Percentiles rank a stretch among this genome's conserved stretches.
Evolutionary conservation across 83 land plant genomes (phyloP).

Genomic region (Thuja plicata): DNA sequence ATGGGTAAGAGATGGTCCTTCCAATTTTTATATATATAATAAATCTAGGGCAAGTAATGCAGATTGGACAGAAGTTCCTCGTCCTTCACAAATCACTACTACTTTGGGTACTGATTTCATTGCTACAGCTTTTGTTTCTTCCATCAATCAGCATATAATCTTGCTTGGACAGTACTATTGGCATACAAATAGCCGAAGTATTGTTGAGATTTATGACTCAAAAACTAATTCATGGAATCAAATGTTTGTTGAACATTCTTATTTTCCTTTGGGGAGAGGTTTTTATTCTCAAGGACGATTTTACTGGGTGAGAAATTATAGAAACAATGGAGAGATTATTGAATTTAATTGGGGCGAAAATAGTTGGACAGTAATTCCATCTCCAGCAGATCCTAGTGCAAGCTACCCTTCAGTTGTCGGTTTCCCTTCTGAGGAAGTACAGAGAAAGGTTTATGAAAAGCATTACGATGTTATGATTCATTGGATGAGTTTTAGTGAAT

Average conservation of each 20-base stretch:
- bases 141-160: background rate
- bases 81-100: background rate
- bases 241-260: background rate
- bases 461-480: background rate
- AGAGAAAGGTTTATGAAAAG: background rate
- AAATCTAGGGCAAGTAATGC: too few relatives aligned
- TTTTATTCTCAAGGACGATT: background rate
- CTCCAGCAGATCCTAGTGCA: background rate
- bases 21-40: background rate
- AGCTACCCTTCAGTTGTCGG: background rate
- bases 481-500: too few relatives aligned
- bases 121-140: background rate
- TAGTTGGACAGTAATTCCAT: background rate
- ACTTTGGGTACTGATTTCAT: background rate
- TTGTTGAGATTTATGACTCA: background rate
- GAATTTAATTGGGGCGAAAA: background rate
- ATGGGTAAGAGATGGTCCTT: background rate
- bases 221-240: background rate
- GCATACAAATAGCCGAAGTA: background rate
- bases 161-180: background rate
- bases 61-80: background rate
- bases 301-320: background rate
- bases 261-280: background rate
- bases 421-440: background rate
- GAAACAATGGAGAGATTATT: background rate